Base-by-base conservation (phyloP, 306 rosid species). In the Castanea mollissima region DNA sequence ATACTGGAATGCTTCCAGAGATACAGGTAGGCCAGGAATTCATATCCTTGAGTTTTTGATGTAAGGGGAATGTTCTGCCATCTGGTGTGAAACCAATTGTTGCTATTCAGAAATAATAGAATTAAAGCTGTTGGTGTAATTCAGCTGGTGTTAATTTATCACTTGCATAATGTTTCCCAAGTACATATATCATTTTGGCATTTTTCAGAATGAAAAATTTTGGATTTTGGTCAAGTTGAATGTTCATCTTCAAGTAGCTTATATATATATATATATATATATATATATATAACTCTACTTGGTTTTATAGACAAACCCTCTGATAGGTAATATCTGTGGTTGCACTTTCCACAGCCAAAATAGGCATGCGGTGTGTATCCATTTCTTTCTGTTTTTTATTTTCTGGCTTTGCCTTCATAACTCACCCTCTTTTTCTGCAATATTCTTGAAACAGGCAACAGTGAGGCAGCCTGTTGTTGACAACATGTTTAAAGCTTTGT, bases 1-100 rank as follows among this genome's bases (percentile, higher is more conserved):
- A 95, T 79, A 93, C 99, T 2, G 99, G 99, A 85, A 95, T 95
- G 98, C 96, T 95, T 83, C 99, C 99, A 15, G 99, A 95, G 84
- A 95, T 95, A 82, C 99, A 95, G 96, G 99, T 90, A 86, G 49
- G 78, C 52, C 56, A 34, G 74, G 64, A 77, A 25, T 64, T 77
- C 62, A 29, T 12, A 29, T 75, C 75, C 64, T 69, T 8, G 29
- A 69, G 78, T 72, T 72, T 49, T 32, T 5, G 52, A 62, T 74
- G 31, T 44, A 64, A 6, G 11, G 72, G 52, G 52, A 68, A 68
- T 2, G 14, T 19, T 65, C n/a, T 32, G 4, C 13, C 14, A 31
- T 16, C 4, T 19, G 4, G 21, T 67, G 14, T 67, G 51, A 67
- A 67, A 16, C 25, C 51, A 16, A 23, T 67, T 34, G 51, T 19